Conservation (phyloP, 495 filamentous ascomycete species). For the Pyronema omphalodes region DNA sequence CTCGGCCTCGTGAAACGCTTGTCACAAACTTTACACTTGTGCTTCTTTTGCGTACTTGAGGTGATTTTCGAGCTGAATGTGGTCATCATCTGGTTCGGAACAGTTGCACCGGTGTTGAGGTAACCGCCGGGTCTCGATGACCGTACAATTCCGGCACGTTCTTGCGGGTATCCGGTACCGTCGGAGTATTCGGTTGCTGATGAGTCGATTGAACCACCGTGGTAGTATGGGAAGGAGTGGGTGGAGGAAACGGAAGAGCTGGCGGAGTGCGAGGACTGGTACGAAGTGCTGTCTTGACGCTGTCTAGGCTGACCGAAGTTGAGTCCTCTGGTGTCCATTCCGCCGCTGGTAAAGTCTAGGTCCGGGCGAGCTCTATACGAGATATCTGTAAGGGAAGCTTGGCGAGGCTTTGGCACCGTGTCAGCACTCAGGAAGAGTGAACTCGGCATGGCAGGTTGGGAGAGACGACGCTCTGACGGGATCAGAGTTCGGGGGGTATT, state of each 20-base stretch:
- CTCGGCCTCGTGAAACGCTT: conserved; percentile 95
- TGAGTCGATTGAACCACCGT: conserved; percentile 70
- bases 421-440: conserved; percentile 30
- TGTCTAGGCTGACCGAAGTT: conserved; percentile 81
- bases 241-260: conserved; percentile 85
- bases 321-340: conserved; percentile 53
- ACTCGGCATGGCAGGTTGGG: conserved; percentile 68
- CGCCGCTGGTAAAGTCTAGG: conserved; percentile 22
- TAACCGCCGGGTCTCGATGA: conserved; percentile 25
- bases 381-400: conserved; percentile 41
- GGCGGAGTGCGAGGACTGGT: conserved; percentile 76
- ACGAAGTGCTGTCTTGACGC: conserved; percentile 60
- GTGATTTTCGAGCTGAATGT: conserved; percentile 96
- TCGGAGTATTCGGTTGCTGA: conserved; percentile 93
- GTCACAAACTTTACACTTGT: conserved; percentile 99
- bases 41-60: conserved; percentile 95
- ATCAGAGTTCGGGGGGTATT: conserved; percentile 35
- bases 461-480: conserved; percentile 53
- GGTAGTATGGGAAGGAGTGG: conserved; percentile 45
- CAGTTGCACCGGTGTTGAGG: conserved; percentile 38
- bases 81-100: conserved; percentile 94
- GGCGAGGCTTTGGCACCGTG: conserved; percentile 30
- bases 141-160: conserved; percentile 39
- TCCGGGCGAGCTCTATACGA: conserved; percentile 1
- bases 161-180: conserved; percentile 25